Conservation (phyloP, 1,139 yeast species). For the Yamadazyma sp. region DNA sequence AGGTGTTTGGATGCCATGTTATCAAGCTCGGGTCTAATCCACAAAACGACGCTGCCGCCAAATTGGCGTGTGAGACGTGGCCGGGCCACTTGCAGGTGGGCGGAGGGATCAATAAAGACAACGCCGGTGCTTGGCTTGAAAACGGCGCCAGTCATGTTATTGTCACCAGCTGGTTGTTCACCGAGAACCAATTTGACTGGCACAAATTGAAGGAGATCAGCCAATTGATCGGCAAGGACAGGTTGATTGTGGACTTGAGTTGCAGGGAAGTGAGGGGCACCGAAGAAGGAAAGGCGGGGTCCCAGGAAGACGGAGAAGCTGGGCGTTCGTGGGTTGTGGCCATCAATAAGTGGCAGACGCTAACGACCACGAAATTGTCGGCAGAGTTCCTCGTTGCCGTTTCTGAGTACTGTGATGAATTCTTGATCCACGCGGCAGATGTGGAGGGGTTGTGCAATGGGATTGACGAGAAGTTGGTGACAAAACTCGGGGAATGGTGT, state of each 20-base stretch:
- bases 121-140: slow-evolving; percentile 75
- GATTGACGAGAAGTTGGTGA: slow-evolving; percentile 76
- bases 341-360: slow-evolving; percentile 94
- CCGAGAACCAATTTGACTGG: slow-evolving; percentile 57
- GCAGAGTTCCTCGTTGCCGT: slow-evolving; percentile 54
- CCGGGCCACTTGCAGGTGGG: slow-evolving; percentile 80
- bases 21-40: slow-evolving; percentile 79
- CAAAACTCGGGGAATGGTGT: slow-evolving; percentile 76
- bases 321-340: slow-evolving; percentile 97
- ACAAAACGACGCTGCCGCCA: slow-evolving; percentile 82
- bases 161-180: slow-evolving; percentile 89
- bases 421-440: slow-evolving; percentile 95
- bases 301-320: too few species aligned
- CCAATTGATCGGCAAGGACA: slow-evolving; percentile 56
- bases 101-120: slow-evolving; percentile 79
- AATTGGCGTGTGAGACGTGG: slow-evolving; percentile 72
- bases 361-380: slow-evolving; percentile 64
- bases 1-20: slow-evolving; percentile 81
- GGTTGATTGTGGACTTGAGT: slow-evolving; percentile 86
- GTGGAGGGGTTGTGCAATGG: slow-evolving; percentile 96
- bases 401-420: slow-evolving; percentile 73
- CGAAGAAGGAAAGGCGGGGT: too few species aligned
- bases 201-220: slow-evolving; percentile 52
- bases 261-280: slow-evolving; percentile 57
- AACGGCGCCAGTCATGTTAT: slow-evolving; percentile 78